A percentile compares a stretch with the other conserved stretches of the same genome.
These are phyloP conservation scores for Nemania serpens DNA, from an alignment of 2,329 filamentous ascomycete genomes.

Conservation along the genomic window DNA sequence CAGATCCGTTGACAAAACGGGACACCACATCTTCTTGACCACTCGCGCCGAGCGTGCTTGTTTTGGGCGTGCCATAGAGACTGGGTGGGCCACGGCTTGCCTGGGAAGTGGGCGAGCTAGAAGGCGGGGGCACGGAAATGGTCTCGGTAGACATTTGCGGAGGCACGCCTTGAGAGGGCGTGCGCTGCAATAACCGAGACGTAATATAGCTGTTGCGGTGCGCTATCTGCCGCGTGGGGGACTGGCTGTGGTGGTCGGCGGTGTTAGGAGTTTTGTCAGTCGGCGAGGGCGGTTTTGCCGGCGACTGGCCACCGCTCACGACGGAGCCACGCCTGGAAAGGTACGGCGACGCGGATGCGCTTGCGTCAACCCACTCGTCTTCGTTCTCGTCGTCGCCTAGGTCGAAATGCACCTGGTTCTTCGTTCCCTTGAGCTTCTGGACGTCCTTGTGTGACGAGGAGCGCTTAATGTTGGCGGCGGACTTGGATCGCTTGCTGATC, in stretches of 20 bases:
- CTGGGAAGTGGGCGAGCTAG: constrained; percentile 44
- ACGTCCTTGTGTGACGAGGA: constrained; percentile 56
- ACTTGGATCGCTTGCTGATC: constrained; percentile 57
- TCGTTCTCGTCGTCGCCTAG: constrained; percentile 61
- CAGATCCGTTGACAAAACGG: constrained; percentile 61
- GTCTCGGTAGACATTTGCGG: constrained; percentile 68
- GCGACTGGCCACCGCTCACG: constrained; percentile 55
- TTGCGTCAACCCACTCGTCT: constrained; percentile 72
- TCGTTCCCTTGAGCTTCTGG: constrained; percentile 49
- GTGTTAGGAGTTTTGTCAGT: constrained; percentile 35
- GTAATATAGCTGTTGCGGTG: constrained; percentile 70
- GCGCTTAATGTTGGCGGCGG: constrained; percentile 58
- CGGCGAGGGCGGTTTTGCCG: constrained; percentile 43
- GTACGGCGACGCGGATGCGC: constrained; percentile 65
- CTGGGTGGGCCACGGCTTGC: constrained; percentile 47
- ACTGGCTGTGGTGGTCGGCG: constrained; percentile 21
- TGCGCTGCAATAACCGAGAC: constrained; percentile 68
- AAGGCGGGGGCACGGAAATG: constrained; percentile 51
- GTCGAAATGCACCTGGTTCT: constrained; percentile 65
- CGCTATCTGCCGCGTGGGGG: constrained; percentile 48
- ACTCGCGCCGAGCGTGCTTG: constrained; percentile 43
- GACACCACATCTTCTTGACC: constrained; percentile 59
- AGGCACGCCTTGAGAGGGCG: constrained; percentile 63
- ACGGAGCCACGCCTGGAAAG: constrained; percentile 56
- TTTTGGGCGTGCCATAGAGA: constrained; percentile 45